Conservation (phyloP, 495 filamentous ascomycete genomes). For the Tuber indicum region DNA sequence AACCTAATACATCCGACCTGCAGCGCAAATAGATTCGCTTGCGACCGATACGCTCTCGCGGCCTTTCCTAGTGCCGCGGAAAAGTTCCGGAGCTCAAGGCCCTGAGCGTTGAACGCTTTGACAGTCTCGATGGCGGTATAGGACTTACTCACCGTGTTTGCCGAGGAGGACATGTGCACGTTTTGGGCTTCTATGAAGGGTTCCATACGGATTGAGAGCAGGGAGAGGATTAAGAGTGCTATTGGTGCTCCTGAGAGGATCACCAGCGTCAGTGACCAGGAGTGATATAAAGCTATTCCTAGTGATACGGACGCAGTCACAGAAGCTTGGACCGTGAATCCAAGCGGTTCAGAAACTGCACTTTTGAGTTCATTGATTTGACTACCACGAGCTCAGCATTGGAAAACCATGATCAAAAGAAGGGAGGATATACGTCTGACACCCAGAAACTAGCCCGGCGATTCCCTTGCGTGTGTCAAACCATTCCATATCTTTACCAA, state of each 20-base stretch:
- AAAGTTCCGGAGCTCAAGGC: slow-evolving; percentile 63
- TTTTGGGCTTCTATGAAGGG: slow-evolving; percentile 63
- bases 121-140: slow-evolving; percentile 74
- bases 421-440: slow-evolving; percentile 60
- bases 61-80: slow-evolving; percentile 53
- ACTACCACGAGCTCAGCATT: slow-evolving; percentile 46
- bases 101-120: slow-evolving; percentile 76
- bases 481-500: slow-evolving; percentile 72
- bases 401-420: not conserved
- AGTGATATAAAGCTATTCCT: slow-evolving; percentile 64
- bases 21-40: slow-evolving; percentile 59
- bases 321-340: slow-evolving; percentile 57
- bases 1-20: slow-evolving; percentile 69
- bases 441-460: slow-evolving; percentile 59
- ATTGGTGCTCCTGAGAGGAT: slow-evolving; percentile 69
- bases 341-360: slow-evolving; percentile 71
- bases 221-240: slow-evolving; percentile 53
- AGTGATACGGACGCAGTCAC: slow-evolving; percentile 59
- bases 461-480: slow-evolving; percentile 71
- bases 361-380: slow-evolving; percentile 76
- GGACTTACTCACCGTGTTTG: slow-evolving; percentile 64
- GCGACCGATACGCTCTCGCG: slow-evolving; percentile 57
- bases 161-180: slow-evolving; percentile 59
- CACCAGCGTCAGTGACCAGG: slow-evolving; percentile 81
- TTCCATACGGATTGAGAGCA: slow-evolving; percentile 57